Percentiles rank a stretch among this genome's conserved stretches.
Evolutionary conservation across 1,284 basidiomycete species (phyloP).

Genomic region (Leccinum fallax): DNA sequence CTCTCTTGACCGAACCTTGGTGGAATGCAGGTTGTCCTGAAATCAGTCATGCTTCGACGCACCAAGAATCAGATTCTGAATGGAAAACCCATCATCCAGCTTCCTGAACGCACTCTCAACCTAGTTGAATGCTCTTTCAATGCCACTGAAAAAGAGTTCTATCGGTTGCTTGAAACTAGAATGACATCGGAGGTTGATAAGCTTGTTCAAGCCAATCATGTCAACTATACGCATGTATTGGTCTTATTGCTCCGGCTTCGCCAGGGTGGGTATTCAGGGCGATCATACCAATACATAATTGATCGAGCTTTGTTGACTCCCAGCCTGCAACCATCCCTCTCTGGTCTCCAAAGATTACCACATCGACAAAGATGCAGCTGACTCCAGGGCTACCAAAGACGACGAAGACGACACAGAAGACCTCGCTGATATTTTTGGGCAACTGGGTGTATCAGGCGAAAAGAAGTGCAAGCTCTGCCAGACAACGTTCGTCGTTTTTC

Average conservation of each 20-base stretch:
- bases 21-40: constrained; percentile 67
- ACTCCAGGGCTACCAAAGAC: constrained; percentile 58
- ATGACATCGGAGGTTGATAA: constrained; percentile 76
- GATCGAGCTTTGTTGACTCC: constrained; percentile 7
- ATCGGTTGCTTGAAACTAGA: constrained; percentile 74
- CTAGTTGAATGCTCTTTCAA: constrained; percentile 78
- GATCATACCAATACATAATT: neutral
- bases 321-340: constrained; percentile 88
- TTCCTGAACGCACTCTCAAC: constrained; percentile 77
- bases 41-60: constrained; percentile 88
- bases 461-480: constrained; percentile 80
- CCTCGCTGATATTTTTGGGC: constrained; percentile 74
- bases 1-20: neutral
- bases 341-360: constrained; percentile 78
- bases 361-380: constrained; percentile 71
- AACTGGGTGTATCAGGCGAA: constrained; percentile 60
- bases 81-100: constrained; percentile 83
- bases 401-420: constrained; percentile 60
- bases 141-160: constrained; percentile 79
- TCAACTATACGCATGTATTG: constrained; percentile 84
- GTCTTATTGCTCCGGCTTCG: constrained; percentile 83
- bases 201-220: constrained; percentile 59
- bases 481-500: constrained; percentile 52
- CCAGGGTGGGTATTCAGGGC: constrained; percentile 62
- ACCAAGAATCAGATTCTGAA: constrained; percentile 83